A percentile compares a stretch with the other conserved stretches of the same genome.
Conservation (phyloP, 331 rosid genomes). For the Pyrus hybrid region DNA sequence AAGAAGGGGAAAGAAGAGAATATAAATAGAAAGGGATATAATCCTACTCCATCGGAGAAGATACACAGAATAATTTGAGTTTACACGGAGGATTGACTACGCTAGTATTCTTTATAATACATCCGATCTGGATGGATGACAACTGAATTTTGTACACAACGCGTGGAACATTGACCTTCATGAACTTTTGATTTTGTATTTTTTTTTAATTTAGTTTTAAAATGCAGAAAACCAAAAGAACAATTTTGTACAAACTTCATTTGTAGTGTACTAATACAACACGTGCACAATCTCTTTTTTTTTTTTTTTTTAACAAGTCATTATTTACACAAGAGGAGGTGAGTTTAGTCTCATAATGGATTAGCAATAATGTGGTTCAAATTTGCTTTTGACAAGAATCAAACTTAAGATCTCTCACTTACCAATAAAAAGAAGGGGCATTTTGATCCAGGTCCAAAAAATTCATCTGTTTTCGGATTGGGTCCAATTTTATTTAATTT, state of each 20-base stretch:
- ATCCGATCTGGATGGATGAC: neutral
- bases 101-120: neutral
- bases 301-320: no score
- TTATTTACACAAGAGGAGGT: fast-evolving
- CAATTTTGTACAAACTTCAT: neutral
- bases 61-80: neutral
- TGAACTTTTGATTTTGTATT: no score
- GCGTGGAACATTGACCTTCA: neutral
- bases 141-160: neutral
- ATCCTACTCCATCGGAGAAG: neutral
- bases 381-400: fast-evolving
- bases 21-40: fast-evolving
- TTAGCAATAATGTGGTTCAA: no score
- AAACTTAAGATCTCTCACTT: fast-evolving
- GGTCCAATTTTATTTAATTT: no score
- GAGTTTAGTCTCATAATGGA: no score
- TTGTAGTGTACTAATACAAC: no score
- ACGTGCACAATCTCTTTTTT: no score
- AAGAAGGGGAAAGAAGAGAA: fast-evolving
- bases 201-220: no score
- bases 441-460: no score
- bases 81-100: neutral
- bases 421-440: no score
- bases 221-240: no score
- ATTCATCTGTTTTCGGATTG: no score